Base-by-base conservation (phyloP, 495 filamentous ascomycete genomes). In the Choiromyces venosus region DNA sequence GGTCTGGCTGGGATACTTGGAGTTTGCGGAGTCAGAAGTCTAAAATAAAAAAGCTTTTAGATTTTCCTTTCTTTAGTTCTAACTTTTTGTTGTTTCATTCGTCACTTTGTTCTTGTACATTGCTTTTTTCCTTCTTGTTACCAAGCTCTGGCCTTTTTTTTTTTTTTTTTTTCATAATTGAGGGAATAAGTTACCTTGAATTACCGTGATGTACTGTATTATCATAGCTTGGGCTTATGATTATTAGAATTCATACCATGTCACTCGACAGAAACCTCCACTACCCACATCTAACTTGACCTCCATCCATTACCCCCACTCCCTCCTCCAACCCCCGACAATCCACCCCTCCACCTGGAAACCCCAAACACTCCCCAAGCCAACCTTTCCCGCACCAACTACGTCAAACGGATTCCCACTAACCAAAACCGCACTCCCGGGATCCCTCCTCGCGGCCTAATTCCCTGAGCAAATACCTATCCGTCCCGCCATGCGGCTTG, bases 351-450 rank as follows among this genome's bases (percentile, higher is more conserved):
- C 84, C 9, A 74, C 81, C 10, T 90, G 83, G 82, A 93, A 91
- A 21, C 93, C 87, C 89, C 92, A 94, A 14, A 86, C 87, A 25
- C 89, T 87, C 74, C 86, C 84, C 83, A 94, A 80, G 10, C 89
- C 86, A 4, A 83, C 82, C 9, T 80, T 79, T 68, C 82, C 82
- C 14, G 87, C 86, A 4, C 88, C 89, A 67, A 88, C 86, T n/a
- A 92, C 83, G 79, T 96, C 93, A 81, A 96, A 96, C 9, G 92
- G 89, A 80, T 95, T 97, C 9, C 87, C 86, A 75, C 87, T 92
- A 29, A 95, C 85, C 10, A 95, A 94, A 5, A 94, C 85, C 36
- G 89, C 85, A 0, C 76, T 79, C 82, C 84, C 83, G 25, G 85
- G 74, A 33, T 82, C 78, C n/a, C n/a, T 83, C 72, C 67, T 79